These are phyloP conservation scores for Diversispora epigaea DNA, from an alignment of 192 early-diverging fungal species.

Conservation along the genomic window DNA sequence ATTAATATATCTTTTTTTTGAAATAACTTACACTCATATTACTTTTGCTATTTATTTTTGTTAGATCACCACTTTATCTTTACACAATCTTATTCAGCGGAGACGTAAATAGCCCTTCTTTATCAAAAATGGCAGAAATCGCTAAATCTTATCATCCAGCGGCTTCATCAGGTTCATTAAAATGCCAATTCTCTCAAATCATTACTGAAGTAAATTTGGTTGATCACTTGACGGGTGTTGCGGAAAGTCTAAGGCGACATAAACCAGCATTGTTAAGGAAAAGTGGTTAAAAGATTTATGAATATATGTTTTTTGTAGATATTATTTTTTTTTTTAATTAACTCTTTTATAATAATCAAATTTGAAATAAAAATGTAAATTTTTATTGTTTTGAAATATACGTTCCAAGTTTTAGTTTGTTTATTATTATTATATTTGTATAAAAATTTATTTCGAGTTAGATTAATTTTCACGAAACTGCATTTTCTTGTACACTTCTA, in stretches of 20 bases:
- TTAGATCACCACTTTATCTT: slow-evolving; percentile 21
- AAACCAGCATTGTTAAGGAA: slow-evolving; percentile 23
- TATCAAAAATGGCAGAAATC: slow-evolving; percentile 25
- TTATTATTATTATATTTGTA: too few species aligned
- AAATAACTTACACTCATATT: neutral
- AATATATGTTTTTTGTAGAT: too few species aligned
- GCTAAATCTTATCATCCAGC: slow-evolving; percentile 6
- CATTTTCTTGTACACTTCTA: too few species aligned
- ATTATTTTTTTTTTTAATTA: too few species aligned
- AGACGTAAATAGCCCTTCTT: neutral
- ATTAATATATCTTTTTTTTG: neutral
- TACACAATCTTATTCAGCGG: slow-evolving; percentile 20
- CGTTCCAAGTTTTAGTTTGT: too few species aligned
- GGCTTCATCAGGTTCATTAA: neutral
- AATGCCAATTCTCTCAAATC: slow-evolving; percentile 1
- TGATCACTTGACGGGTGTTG: slow-evolving; percentile 19
- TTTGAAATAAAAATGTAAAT: too few species aligned
- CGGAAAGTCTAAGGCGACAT: slow-evolving; percentile 26
- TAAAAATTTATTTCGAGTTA: too few species aligned
- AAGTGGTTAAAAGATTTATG: neutral
- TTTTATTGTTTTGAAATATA: too few species aligned
- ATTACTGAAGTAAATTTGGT: slow-evolving; percentile 1
- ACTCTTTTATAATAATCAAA: too few species aligned
- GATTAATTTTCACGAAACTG: too few species aligned
- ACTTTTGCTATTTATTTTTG: neutral